Percentiles rank a stretch among this genome's conserved stretches.
Evolutionary conservation across 2,329 filamentous ascomycete genomes (phyloP).

Genomic region (Colletotrichum higginsianum): DNA sequence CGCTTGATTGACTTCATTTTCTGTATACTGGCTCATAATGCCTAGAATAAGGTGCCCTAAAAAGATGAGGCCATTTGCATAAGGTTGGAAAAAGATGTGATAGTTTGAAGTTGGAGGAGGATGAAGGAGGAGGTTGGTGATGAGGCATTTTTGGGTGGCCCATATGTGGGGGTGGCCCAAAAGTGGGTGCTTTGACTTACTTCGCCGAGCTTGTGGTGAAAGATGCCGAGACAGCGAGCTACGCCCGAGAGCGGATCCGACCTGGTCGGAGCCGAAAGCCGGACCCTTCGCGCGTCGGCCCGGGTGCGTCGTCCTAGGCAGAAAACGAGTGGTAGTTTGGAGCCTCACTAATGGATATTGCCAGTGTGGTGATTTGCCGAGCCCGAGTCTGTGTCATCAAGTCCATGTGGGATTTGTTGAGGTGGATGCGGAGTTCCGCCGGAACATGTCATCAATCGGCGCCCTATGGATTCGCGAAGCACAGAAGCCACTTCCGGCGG

Average conservation of each 20-base stretch:
- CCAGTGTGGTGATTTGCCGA: not conserved
- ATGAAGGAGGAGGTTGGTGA: too few relatives aligned
- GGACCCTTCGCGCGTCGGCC: not conserved
- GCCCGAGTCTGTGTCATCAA: not conserved
- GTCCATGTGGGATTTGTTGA: not conserved
- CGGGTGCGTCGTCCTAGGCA: not conserved
- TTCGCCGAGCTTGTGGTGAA: not conserved
- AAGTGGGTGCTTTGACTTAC: too few relatives aligned
- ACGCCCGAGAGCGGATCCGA: constrained; percentile 6
- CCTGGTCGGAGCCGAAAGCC: constrained; percentile 18
- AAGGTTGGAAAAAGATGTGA: too few relatives aligned
- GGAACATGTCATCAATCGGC: not conserved
- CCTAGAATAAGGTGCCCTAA: too few relatives aligned
- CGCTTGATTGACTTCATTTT: too few relatives aligned
- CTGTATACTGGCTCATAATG: too few relatives aligned
- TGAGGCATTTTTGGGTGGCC: too few relatives aligned
- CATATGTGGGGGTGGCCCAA: too few relatives aligned
- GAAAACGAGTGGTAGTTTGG: not conserved
- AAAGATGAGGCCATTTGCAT: too few relatives aligned
- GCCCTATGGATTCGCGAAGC: not conserved
- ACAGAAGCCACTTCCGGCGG: not conserved
- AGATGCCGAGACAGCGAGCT: constrained; percentile 17
- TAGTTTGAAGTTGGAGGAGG: too few relatives aligned
- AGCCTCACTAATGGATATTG: not conserved
- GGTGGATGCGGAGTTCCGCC: constrained; percentile 4